A percentile compares a stretch with the other conserved stretches of the same genome.
These are phyloP conservation scores for Crithidia thermophila DNA, from an alignment of 208 protist species.

Conservation along the genomic window DNA sequence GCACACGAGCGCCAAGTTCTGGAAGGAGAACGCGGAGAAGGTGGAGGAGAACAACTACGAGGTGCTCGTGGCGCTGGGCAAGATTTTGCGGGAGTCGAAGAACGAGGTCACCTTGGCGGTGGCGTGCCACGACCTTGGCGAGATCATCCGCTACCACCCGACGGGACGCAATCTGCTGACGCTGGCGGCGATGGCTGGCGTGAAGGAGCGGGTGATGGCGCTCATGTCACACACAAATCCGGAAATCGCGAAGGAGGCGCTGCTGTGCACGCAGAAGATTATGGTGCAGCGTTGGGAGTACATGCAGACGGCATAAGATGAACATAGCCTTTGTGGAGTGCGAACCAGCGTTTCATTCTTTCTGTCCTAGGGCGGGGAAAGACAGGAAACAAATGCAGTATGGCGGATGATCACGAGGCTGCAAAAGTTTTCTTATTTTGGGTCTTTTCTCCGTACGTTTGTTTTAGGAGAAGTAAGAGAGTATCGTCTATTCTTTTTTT, in stretches of 20 bases:
- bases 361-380: background rate
- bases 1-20: conserved; percentile 94
- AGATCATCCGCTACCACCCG: conserved; percentile 93
- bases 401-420: background rate
- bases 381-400: background rate
- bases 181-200: conserved; percentile 64
- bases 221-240: conserved; percentile 85
- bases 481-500: no score
- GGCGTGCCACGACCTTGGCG: conserved; percentile 93
- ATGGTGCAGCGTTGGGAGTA: conserved; percentile 95
- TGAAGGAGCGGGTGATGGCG: conserved; percentile 85
- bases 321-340: background rate
- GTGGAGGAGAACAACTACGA: conserved; percentile 93
- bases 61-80: conserved; percentile 85
- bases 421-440: background rate
- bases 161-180: conserved; percentile 80
- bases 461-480: no score
- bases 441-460: no score
- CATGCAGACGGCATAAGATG: conserved; percentile 53
- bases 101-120: conserved; percentile 79
- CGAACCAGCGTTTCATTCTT: background rate
- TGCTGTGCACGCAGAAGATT: conserved; percentile 93
- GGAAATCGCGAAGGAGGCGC: conserved; percentile 88
- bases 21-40: conserved; percentile 90
- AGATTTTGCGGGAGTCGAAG: conserved; percentile 70